Evolutionary conservation across 371 early-diverging fungal species (phyloP), one percentile per base, ranked within the genome.

Genomic region (Blastocladiella emersonii): DNA sequence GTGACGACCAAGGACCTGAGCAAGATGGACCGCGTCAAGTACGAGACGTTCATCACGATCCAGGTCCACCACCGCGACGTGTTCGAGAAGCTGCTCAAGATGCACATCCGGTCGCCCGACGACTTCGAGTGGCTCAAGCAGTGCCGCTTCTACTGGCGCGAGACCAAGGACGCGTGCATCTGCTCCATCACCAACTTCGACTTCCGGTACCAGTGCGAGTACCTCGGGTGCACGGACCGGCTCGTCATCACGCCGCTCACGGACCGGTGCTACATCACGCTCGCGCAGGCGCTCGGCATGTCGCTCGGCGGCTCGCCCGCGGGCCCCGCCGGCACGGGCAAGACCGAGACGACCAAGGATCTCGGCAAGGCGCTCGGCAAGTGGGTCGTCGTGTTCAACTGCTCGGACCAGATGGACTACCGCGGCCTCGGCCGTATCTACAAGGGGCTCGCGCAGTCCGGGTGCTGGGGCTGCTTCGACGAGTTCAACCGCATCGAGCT

Each of bases 401-500:
- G 86, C 71, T 81, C 80, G 34, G 84, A 84, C 61, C 79, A 82
- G 61, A 81, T 80, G 79, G 81, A 83, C 66, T 80, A 81, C 67
- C 72, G 77, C 51, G 82, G 84, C 34, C 71, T 85, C 17, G 78
- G 80, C n/a, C 72, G 82, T 56, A 83, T 85, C 65, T 84, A 74
- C 74, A 77, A 79, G 68, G 84, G 83, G n/a, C 71, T 81, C 2
- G 80, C 78, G 0, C 83, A 80, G 66, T 75, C 70, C 55, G 82
- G 81, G 15, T 74, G 75, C 57, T 85, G 81, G 81, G 77, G 85
- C 3, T 63, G 83, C 64, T 82, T 85, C 67, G 86, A 85, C 66
- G 86, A 85, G 70, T 85, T 84, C 71, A 85, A 85, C 65, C 78
- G 86, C 36, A 78, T 85, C 61, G 82, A 79, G 62, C 63, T 77